Evolutionary conservation across 805 yeast genomes (phyloP).

Genomic region (Komagataella ulmi): DNA sequence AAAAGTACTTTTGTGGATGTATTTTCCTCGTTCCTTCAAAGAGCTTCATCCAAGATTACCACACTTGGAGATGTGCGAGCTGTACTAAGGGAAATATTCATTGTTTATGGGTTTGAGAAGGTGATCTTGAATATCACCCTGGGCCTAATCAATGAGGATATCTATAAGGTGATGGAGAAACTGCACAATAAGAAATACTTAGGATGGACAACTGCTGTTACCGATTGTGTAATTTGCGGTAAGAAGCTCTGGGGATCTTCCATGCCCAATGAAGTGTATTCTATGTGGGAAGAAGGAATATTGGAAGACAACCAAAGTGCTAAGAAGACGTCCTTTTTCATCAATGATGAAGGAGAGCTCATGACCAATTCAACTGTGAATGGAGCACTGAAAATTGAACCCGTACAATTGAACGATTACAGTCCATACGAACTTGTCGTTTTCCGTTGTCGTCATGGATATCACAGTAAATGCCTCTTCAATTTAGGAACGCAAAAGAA

Average conservation of each 20-base stretch:
- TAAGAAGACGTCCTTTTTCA: conserved; percentile 2
- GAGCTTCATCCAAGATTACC: conserved; percentile 32
- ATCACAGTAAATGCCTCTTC: conserved; percentile 43
- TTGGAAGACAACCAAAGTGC: conserved; percentile 3
- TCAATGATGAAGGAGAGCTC: conserved; percentile 2
- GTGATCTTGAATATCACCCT: conserved; percentile 38
- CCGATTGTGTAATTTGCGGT: conserved; percentile 69
- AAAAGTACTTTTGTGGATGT: conserved; percentile 36
- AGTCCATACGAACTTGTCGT: conserved; percentile 24
- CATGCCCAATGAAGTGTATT: conserved; percentile 31
- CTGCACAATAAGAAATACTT: conserved; percentile 26
- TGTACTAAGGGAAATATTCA: conserved; percentile 47
- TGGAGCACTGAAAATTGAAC: neutral
- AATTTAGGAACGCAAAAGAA: conserved; percentile 15
- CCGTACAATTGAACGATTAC: neutral
- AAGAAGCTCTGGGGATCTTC: conserved; percentile 60
- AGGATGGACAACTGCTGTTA: conserved; percentile 51
- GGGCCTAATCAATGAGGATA: conserved; percentile 41
- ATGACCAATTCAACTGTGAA: conserved; percentile 2
- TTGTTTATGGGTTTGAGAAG: conserved; percentile 53
- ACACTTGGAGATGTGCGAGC: conserved; percentile 46
- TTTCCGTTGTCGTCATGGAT: conserved; percentile 57
- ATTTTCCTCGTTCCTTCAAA: conserved; percentile 38
- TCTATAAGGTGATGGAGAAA: conserved; percentile 28
- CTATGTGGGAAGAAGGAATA: conserved; percentile 38